Evolutionary conservation across 2,329 filamentous ascomycete genomes (phyloP), one percentile per base, ranked within the genome.

Genomic region (Penicillium aurantiogriseum): DNA sequence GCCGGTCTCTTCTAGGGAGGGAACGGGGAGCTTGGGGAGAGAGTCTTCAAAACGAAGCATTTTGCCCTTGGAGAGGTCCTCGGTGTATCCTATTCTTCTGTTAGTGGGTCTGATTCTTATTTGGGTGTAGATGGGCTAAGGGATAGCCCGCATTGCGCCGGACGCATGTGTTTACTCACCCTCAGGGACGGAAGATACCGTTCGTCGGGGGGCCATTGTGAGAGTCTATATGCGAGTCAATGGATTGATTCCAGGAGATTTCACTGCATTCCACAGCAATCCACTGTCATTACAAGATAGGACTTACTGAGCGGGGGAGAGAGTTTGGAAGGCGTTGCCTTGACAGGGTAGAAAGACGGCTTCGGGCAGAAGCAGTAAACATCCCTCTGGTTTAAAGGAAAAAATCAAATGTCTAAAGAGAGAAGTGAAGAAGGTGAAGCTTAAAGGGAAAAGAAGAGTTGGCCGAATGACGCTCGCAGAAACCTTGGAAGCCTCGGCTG

Each of bases 21-120:
- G 85, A 42, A 88, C 83, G 10, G 85, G 85, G 44, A 88, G 76
- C 50, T 76, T 78, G 46, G 85, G 85, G 38, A 88, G 80, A 15
- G 85, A 87, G 60, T 87, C 84, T 73, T 88, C 85, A 68, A 85
- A 88, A 42, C 85, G 82, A 67, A 88, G 81, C 84, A 87, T 87
- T 40, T 79, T 77, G 58, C 85, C 85, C 70, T 87, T 87, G 69
- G 80, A 80, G 61, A 78, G 71, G 68, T 88, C 85, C 75, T 88
- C 85, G 65, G 81, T 82, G 78, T 88, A 88, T 63, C 84, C 85
- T 87, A 70, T 13, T 29, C 11, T n/a, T 9, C 13, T 23, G 54
- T 56, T 36, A 47, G 49, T 10, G 27, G 13, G 25, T 38, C 35
- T n/a, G 23, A 10, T 40, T 21, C 15, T 19, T 13, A 8, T 19